Evolutionary conservation across 2,329 filamentous ascomycete genomes (phyloP).

Genomic region (Aureobasidium pullulans): DNA sequence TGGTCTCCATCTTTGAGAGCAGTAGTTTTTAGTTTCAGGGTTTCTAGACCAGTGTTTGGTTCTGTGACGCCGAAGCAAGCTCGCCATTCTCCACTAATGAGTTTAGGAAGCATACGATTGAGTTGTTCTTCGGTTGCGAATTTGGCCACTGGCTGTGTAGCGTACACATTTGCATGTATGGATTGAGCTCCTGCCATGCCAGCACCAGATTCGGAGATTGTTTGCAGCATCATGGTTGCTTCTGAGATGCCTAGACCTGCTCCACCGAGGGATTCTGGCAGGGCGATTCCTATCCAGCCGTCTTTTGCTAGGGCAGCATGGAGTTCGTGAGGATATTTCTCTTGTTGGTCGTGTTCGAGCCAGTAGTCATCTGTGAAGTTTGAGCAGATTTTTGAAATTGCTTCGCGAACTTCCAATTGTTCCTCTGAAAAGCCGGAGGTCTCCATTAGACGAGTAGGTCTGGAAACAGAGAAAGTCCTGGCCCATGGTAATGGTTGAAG

Average conservation of each 20-base stretch:
- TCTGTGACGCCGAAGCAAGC: slow-evolving; percentile 83
- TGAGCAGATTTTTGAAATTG: slow-evolving; percentile 38
- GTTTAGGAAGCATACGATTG: slow-evolving; percentile 56
- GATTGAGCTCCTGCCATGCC: slow-evolving; percentile 63
- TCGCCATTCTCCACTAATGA: slow-evolving; percentile 64
- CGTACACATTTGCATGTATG: slow-evolving; percentile 60
- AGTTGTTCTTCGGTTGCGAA: slow-evolving; percentile 63
- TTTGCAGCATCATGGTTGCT: slow-evolving; percentile 82
- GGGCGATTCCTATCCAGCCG: slow-evolving; percentile 74
- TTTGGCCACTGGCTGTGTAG: slow-evolving; percentile 65
- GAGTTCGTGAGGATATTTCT: slow-evolving; percentile 66
- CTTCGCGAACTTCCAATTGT: slow-evolving; percentile 36
- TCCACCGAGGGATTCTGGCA: slow-evolving; percentile 68
- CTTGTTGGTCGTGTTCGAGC: slow-evolving; percentile 63
- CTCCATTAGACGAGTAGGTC: slow-evolving; percentile 15
- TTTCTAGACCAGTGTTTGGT: slow-evolving; percentile 73
- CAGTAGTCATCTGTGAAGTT: slow-evolving; percentile 53
- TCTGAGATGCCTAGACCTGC: slow-evolving; percentile 68
- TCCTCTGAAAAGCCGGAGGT: slow-evolving; percentile 33
- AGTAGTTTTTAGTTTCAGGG: slow-evolving; percentile 59
- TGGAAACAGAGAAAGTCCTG: slow-evolving; percentile 22
- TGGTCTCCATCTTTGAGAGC: slow-evolving; percentile 53
- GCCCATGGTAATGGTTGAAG: neutral
- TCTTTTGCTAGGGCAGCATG: slow-evolving; percentile 66
- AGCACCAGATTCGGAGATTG: slow-evolving; percentile 67